phyloP scores from a whole-genome alignment of 2,329 filamentous ascomycete species.

The Cytospora piceicola region DNA sequence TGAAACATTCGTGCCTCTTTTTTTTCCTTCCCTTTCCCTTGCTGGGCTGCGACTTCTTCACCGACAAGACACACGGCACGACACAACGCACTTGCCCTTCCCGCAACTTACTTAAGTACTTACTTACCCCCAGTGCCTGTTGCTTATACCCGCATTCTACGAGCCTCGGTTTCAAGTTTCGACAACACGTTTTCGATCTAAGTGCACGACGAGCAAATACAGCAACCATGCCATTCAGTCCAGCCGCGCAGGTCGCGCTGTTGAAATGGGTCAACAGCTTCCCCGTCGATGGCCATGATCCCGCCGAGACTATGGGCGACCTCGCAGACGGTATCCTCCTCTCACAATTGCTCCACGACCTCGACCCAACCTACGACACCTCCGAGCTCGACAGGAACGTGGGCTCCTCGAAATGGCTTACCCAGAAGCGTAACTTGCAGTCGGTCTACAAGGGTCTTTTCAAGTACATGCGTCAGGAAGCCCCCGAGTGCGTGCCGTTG shows the following conservation, averaged over 20 bases:
- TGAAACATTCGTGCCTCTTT: slow-evolving; percentile 5
- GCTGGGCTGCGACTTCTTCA: slow-evolving; percentile 9
- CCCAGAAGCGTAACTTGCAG: slow-evolving; percentile 90
- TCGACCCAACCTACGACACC: slow-evolving; percentile 61
- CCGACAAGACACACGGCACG: slow-evolving; percentile 7
- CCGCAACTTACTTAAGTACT: slow-evolving; percentile 12
- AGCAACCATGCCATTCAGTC: slow-evolving; percentile 46
- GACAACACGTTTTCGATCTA: slow-evolving; percentile 16
- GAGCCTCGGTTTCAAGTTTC: slow-evolving; percentile 4
- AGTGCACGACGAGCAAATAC: slow-evolving; percentile 8
- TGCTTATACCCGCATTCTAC: slow-evolving; percentile 2
- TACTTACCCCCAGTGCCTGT: not conserved
- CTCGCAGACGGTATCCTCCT: slow-evolving; percentile 59
- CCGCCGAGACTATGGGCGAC: slow-evolving; percentile 54
- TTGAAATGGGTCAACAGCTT: slow-evolving; percentile 60
- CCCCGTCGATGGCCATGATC: slow-evolving; percentile 42
- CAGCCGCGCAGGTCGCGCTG: slow-evolving; percentile 56
- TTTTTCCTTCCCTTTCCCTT: not conserved
- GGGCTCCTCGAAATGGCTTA: slow-evolving; percentile 49
- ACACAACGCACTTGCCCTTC: slow-evolving; percentile 14
- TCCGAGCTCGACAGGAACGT: slow-evolving; percentile 55
- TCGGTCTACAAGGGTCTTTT: slow-evolving; percentile 85
- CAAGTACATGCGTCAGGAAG: slow-evolving; percentile 66
- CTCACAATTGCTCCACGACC: slow-evolving; percentile 59
- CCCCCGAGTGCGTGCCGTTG: slow-evolving; percentile 55